Evolutionary conservation across 2,329 filamentous ascomycete genomes (phyloP).

Genomic region (Rhynchosporium secalis): DNA sequence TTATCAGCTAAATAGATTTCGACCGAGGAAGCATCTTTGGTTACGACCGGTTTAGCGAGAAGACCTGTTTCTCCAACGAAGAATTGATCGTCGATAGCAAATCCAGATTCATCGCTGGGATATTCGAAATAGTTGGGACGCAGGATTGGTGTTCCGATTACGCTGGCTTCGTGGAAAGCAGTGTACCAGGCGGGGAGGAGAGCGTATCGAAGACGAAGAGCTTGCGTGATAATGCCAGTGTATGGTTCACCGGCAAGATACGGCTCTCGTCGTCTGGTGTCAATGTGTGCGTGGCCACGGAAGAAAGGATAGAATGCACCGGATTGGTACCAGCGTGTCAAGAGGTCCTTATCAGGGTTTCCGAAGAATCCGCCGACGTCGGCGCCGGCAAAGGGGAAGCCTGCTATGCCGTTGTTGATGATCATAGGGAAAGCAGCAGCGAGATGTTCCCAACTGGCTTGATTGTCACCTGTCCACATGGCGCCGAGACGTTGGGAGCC

Average conservation of each 20-base stretch:
- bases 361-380: slow-evolving; percentile 98
- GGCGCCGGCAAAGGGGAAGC: slow-evolving; percentile 90
- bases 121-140: slow-evolving; percentile 92
- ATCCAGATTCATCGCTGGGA: slow-evolving; percentile 82
- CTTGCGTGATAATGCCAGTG: slow-evolving; percentile 80
- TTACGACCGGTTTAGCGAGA: slow-evolving; percentile 87
- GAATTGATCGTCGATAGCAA: slow-evolving; percentile 87
- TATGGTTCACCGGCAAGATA: slow-evolving; percentile 86
- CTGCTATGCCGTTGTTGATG: slow-evolving; percentile 86
- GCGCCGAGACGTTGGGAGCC: slow-evolving; percentile 87
- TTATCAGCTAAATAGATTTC: slow-evolving; percentile 87
- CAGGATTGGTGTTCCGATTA: slow-evolving; percentile 82
- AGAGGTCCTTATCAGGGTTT: slow-evolving; percentile 88
- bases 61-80: slow-evolving; percentile 87
- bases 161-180: slow-evolving; percentile 86
- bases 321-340: slow-evolving; percentile 94
- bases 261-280: slow-evolving; percentile 89
- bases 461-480: slow-evolving; percentile 99
- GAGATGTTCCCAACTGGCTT: slow-evolving; percentile 88
- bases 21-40: slow-evolving; percentile 69
- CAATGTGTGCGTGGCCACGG: slow-evolving; percentile 95
- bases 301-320: slow-evolving; percentile 98
- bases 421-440: slow-evolving; percentile 92
- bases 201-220: slow-evolving; percentile 83
- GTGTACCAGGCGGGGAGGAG: slow-evolving; percentile 95